Base-by-base conservation (phyloP, 2,329 filamentous ascomycete genomes). In the Beauveria caledonica region DNA sequence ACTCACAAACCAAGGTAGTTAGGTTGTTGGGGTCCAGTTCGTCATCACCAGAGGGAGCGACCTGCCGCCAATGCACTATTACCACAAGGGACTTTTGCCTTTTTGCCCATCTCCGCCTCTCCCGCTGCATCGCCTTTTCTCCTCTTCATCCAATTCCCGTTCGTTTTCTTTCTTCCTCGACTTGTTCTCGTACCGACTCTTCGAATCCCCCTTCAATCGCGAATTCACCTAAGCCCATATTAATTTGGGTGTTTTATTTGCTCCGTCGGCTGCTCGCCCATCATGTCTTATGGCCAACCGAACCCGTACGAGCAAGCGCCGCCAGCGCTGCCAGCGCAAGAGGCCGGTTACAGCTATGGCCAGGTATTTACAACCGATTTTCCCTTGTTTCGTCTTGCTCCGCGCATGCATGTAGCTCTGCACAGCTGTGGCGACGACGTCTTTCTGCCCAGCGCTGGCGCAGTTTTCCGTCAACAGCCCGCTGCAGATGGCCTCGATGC, bases 261-360 rank as follows among this genome's bases (percentile, higher is more conserved):
- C 21, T 29, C 21, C 39, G 11, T 36, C 42, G 27, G 27, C 33
- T 23, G 27, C 49, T 15, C 27, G 42, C 25, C 39, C 71, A 71
- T 62, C 70, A 86, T 87, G 85, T 84, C 84, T 66, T 82, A 85
- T 76, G 76, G 78, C 64, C 81, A 83, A 68, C 80, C 82, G 64
- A 87, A 88, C 69, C 86, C 86, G 44, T 89, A 89, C 71, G 77
- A 81, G 63, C 77, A 81, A 69, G 78, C 73, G 52, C n/a, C n/a
- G n/a, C n/a, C n/a, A n/a, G n/a, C n/a, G n/a, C n/a, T n/a, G n/a
- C 76, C 80, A 3, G 68, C 72, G 61, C 76, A 79, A 61, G 79
- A 80, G 69, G 69, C 74, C 62, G 77, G 76, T 60, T 75, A 81
- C 62, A 73, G 72, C 62, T 77, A 77, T 62, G 71, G 72, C 59